Evolutionary conservation across 2,329 filamentous ascomycete species (phyloP).

Genomic region (Escovopsis sp.): DNA sequence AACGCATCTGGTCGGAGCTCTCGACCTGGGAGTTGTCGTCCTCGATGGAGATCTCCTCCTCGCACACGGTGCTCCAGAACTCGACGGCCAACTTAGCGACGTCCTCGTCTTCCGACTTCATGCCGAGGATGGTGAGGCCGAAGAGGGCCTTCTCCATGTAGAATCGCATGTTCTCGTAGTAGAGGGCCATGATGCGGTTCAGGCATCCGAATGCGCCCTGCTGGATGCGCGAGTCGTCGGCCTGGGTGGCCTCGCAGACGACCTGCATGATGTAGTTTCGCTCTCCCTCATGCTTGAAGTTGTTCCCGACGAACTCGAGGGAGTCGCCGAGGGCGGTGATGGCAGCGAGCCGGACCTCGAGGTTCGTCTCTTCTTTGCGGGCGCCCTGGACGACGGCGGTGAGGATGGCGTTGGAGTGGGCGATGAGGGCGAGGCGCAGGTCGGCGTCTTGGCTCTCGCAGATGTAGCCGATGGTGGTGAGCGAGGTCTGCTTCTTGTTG

Average conservation of each 20-base stretch:
- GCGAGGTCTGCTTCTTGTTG: conserved; percentile 83
- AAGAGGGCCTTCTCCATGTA: conserved; percentile 99
- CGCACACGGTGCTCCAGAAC: conserved; percentile 99
- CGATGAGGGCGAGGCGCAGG: conserved; percentile 62
- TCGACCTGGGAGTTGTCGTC: conserved; percentile 77
- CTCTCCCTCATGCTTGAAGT: conserved; percentile 98
- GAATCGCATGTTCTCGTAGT: conserved; percentile 99
- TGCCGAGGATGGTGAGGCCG: conserved; percentile 90
- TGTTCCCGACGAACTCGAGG: conserved; percentile 91
- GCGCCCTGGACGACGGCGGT: conserved; percentile 96
- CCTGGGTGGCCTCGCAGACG: conserved; percentile 96
- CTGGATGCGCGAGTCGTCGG: conserved; percentile 78
- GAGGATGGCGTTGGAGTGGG: conserved; percentile 93
- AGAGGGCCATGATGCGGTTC: conserved; percentile 96
- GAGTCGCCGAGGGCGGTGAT: conserved; percentile 92
- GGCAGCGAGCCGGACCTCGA: conserved; percentile 80
- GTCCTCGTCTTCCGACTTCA: conserved; percentile 97
- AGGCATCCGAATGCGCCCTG: conserved; percentile 93
- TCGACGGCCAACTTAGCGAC: conserved; percentile 96
- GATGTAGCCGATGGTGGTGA: conserved; percentile 95
- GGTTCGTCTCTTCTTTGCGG: conserved; percentile 86
- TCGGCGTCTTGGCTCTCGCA: conserved; percentile 91
- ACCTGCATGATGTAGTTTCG: conserved; percentile 99
- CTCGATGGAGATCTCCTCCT: conserved; percentile 95
- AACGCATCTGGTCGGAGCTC: conserved; percentile 68